These are phyloP conservation scores for Isoetes taiwanensis DNA, from an alignment of 75 land plant genomes.

Conservation along the genomic window DNA sequence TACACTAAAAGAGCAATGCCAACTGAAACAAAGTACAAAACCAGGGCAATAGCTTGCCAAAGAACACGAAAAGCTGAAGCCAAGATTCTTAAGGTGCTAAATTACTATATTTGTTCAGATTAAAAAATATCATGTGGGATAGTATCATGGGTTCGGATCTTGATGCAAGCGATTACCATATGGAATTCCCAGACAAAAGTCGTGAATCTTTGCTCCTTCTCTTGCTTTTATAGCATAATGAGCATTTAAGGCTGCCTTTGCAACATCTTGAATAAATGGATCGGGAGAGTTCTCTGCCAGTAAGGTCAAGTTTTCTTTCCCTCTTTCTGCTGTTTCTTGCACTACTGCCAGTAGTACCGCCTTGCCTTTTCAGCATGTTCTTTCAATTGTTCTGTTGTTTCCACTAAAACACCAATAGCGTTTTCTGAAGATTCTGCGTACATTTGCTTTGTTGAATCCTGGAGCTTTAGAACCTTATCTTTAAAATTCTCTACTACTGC, in stretches of 20 bases:
- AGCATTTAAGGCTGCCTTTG: slow-evolving; percentile 40
- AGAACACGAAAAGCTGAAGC: not conserved
- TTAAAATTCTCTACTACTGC: slow-evolving; percentile 41
- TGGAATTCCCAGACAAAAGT: slow-evolving; percentile 80
- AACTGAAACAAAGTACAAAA: not conserved
- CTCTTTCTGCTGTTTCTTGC: slow-evolving; percentile 47
- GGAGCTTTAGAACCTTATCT: slow-evolving; percentile 39
- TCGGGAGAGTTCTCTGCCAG: slow-evolving; percentile 63
- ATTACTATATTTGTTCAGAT: too few species aligned
- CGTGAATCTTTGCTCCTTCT: slow-evolving; percentile 39
- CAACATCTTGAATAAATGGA: slow-evolving; percentile 61
- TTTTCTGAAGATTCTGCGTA: slow-evolving; percentile 42
- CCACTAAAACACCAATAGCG: slow-evolving; percentile 40
- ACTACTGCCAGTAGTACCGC: slow-evolving; percentile 33
- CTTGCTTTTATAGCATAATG: slow-evolving; percentile 25
- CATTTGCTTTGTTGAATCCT: slow-evolving; percentile 15
- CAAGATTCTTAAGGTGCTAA: not conserved
- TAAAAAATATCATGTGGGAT: too few species aligned
- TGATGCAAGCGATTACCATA: slow-evolving; percentile 52
- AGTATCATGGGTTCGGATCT: too few species aligned
- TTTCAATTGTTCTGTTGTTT: slow-evolving; percentile 49
- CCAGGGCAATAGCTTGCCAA: not conserved
- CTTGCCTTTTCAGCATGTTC: slow-evolving; percentile 64
- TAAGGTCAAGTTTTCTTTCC: slow-evolving; percentile 38
- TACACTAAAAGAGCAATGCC: not conserved